Evolutionary conservation across 805 yeast genomes (phyloP), one percentile per base, ranked within the genome.

Genomic region (Saturnispora hagleri): DNA sequence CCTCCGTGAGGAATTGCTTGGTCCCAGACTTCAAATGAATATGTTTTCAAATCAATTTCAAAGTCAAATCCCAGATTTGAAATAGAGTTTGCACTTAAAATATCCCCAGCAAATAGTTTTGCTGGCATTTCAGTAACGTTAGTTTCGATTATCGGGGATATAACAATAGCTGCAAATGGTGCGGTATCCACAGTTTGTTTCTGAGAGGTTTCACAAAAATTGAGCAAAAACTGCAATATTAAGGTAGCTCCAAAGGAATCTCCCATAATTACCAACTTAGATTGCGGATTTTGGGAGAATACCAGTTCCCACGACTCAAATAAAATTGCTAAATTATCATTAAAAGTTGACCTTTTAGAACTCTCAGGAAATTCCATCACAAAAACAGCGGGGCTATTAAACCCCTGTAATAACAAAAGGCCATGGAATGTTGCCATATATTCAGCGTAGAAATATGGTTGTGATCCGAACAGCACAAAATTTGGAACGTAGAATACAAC

Each of bases 231-330:
- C 12, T 72, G 58, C 46, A 75, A 54, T 3, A 66, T 63, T 38
- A 74, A 54, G n/a, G 71, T 73, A 0, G 75, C 80, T 1, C 82
- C 82, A 4, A 69, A 60, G 0, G 80, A 75, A 49, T 77, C 80
- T 0, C 81, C 82, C 47, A 67, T 58, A 4, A 74, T 44, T 3
- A 73, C 61, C 2, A 64, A 45, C 24, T 64, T 64, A 1, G 75
- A 61, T 0, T 52, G 47, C 0, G 68, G 68, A 44, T 58, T 50
- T n/a, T 27, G 13, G 13, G 31, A 35, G 8, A 18, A 17, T 8
- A 55, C 13, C 17, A 44, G 17, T 2, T 27, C 22, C 44, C 45
- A 51, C 3, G 40, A 18, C 17, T 52, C 46, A 10, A 38, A 36
- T 10, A 57, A 36, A 1, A 24, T 4, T 5, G 33, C 33, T 20